Evolutionary conservation across 1,139 yeast species (phyloP), one percentile per base, ranked within the genome.

Genomic region (Arxiozyma slooffiae): DNA sequence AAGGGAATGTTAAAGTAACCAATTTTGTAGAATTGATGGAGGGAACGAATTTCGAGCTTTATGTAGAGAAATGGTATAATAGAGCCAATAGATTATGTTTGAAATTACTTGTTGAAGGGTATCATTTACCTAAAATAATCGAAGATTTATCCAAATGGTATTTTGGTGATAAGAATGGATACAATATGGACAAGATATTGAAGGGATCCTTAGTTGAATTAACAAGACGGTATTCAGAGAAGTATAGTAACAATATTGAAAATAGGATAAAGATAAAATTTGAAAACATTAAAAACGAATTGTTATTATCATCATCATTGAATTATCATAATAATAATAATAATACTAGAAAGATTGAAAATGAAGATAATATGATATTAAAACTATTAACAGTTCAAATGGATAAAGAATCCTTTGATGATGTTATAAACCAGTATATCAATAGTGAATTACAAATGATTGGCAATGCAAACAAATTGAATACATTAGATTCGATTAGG

Each of bases 31-130:
- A 65, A 5, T 67, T 78, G 5, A 70, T 88, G 45, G 82, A 79
- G 49, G 82, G 85, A 37, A 74, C 78, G 2, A 79, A 80, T 59
- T 68, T 88, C 43, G 76, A 77, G 45, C 66, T 81, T 21, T 77
- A 77, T 50, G 72, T 92, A 22, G 76, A 81, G 45, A 72, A 75
- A 21, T 86, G 87, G 43, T 87, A 85, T 59, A 63, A 72, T 24
- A 72, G 84, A 48, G 92, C 97, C 1, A 90, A 89, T 64, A 70
- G 70, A 41, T 64, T 80, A 34, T 70, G 89, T 24, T 68, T 85
- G 59, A 73, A 76, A 46, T 67, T 90, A 42, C 68, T 86, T 23
- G 74, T 79, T 51, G 73, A 77, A 22, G 89, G 92, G 0, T 86
- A 79, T 59, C 70, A 79, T 39, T 71, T 90, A 24, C 61, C 65